Percentiles rank a stretch among this genome's conserved stretches.
phyloP scores from a whole-genome alignment of 1,139 yeast genomes.

The Magnusiomyces starmeri region DNA sequence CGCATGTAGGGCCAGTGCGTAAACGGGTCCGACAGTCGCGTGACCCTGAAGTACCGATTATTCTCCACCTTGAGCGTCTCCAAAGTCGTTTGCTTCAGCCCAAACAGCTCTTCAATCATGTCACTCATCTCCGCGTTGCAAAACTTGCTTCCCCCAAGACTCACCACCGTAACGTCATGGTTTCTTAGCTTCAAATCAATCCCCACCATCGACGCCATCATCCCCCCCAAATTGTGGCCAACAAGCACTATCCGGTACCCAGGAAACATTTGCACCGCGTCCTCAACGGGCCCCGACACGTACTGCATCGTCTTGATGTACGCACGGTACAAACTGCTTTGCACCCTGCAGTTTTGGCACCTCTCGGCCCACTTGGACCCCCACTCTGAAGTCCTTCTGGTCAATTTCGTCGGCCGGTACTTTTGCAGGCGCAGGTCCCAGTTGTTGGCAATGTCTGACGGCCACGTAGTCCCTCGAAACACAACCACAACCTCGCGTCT shows the following conservation, averaged over 20 bases:
- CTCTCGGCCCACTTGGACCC: constrained; percentile 21
- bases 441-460: constrained; percentile 45
- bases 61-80: neutral
- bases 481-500: constrained; percentile 37
- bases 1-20: constrained; percentile 15
- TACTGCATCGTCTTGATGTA: constrained; percentile 34
- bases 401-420: constrained; percentile 32
- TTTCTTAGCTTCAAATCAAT: constrained; percentile 51
- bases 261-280: constrained; percentile 35
- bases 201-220: constrained; percentile 54
- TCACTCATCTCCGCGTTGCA: constrained; percentile 47
- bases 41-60: constrained; percentile 16
- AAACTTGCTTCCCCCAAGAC: constrained; percentile 56
- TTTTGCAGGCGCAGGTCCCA: constrained; percentile 5
- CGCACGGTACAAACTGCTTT: constrained; percentile 46
- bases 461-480: constrained; percentile 53
- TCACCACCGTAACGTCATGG: constrained; percentile 44
- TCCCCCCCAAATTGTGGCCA: constrained; percentile 75
- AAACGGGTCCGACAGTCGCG: constrained; percentile 16
- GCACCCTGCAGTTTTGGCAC: constrained; percentile 50
- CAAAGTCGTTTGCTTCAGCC: constrained; percentile 2
- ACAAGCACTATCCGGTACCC: constrained; percentile 46
- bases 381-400: constrained; percentile 20
- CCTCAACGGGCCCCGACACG: constrained; percentile 29
- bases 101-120: constrained; percentile 47